phyloP scores from a whole-genome alignment of 805 yeast species.

The Candida vartiovaarae region DNA sequence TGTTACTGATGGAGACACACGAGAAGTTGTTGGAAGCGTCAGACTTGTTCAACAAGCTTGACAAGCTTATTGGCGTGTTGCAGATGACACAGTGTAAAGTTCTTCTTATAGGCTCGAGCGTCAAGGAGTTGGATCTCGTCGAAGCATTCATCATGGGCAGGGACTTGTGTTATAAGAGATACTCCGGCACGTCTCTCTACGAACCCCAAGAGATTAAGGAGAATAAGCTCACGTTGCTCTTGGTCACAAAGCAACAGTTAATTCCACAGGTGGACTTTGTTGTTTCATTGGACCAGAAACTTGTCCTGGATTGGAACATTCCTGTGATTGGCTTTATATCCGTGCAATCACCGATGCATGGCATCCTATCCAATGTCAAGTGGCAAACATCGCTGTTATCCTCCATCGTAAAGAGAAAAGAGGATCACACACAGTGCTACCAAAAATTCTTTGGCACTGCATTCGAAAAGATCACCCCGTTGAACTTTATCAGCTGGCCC shows the following conservation, averaged over 20 bases:
- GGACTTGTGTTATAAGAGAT: constrained; percentile 50
- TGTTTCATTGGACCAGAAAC: constrained; percentile 40
- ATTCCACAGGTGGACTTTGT: constrained; percentile 34
- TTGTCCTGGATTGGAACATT: constrained; percentile 25
- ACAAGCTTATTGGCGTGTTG: constrained; percentile 30
- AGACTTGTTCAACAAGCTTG: constrained; percentile 53
- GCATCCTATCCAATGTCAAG: constrained; percentile 1
- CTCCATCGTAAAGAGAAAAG: constrained; percentile 2
- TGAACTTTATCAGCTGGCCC: constrained; percentile 4
- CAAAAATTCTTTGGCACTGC: constrained; percentile 1
- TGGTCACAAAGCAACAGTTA: constrained; percentile 41
- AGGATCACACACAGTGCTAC: neutral
- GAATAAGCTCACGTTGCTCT: constrained; percentile 23
- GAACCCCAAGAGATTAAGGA: constrained; percentile 9
- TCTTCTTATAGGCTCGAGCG: constrained; percentile 48
- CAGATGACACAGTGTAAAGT: constrained; percentile 18
- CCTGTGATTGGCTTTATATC: constrained; percentile 43
- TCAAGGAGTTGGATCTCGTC: constrained; percentile 68
- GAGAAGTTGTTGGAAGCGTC: constrained; percentile 45
- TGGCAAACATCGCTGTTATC: neutral
- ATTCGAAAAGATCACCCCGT: neutral
- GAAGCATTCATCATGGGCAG: constrained; percentile 79
- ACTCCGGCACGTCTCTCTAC: constrained; percentile 56
- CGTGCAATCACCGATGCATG: constrained; percentile 40
- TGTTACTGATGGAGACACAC: constrained; percentile 59